These are phyloP conservation scores for Macadamia tetraphylla DNA, from an alignment of 164 flowering plant genomes.

Conservation along the genomic window DNA sequence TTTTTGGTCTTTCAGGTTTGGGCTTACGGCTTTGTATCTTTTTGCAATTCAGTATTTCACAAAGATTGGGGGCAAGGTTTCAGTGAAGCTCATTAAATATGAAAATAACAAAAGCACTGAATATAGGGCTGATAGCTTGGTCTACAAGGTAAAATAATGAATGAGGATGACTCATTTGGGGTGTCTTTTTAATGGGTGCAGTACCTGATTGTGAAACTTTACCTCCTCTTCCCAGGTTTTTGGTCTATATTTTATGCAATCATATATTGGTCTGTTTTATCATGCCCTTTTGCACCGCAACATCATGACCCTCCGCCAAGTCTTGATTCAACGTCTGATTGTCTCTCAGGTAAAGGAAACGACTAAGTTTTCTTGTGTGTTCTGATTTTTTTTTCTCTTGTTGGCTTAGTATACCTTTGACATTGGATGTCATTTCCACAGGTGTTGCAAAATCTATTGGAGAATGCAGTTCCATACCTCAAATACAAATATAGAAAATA, in stretches of 20 bases:
- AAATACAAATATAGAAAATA: constrained; percentile 76
- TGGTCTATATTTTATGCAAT: constrained; percentile 95
- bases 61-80: constrained; percentile 61
- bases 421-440: constrained; percentile 20
- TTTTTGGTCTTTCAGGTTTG: constrained; percentile 48
- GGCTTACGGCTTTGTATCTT: constrained; percentile 67
- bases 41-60: constrained; percentile 66
- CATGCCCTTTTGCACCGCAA: constrained; percentile 82
- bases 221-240: constrained; percentile 57
- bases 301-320: constrained; percentile 69
- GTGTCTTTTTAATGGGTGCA: not conserved
- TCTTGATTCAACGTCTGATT: constrained; percentile 76
- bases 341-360: constrained; percentile 57
- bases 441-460: constrained; percentile 80
- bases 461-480: constrained; percentile 74
- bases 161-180: not conserved
- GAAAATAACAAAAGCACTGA: constrained; percentile 64
- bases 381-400: not conserved
- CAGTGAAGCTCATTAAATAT: constrained; percentile 65
- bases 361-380: not conserved
- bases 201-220: not conserved
- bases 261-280: constrained; percentile 86
- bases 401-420: constrained; percentile 2
- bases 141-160: constrained; percentile 60
- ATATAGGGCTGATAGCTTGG: constrained; percentile 74